phyloP scores from a whole-genome alignment of 257 asterid genomes.

The Salvia miltiorrhiza region DNA sequence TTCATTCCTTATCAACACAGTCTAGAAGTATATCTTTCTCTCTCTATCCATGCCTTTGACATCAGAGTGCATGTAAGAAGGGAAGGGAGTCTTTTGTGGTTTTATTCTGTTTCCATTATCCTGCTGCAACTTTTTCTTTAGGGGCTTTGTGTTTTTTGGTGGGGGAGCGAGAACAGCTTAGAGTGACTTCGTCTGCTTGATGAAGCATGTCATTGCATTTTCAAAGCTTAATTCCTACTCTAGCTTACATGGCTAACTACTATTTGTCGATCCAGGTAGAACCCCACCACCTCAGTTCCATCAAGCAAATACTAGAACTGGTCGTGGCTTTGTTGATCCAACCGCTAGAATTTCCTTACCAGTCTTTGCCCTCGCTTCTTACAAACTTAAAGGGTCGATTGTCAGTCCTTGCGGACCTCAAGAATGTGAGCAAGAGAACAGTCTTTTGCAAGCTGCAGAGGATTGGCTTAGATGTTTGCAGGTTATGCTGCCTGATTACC shows the following conservation, averaged over 20 bases:
- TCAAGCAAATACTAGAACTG: constrained; percentile 36
- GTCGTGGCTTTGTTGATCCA: constrained; percentile 34
- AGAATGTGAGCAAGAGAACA: constrained; percentile 64
- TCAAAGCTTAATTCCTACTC: neutral
- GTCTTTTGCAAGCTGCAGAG: constrained; percentile 57
- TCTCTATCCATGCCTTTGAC: neutral
- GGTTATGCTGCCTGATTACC: constrained; percentile 62
- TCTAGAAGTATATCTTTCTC: constrained; percentile 40
- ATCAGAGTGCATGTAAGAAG: neutral
- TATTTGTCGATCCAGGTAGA: constrained; percentile 29
- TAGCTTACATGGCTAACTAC: constrained; percentile 3
- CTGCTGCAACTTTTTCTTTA: neutral
- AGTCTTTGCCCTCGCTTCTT: constrained; percentile 72
- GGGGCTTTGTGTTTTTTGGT: neutral
- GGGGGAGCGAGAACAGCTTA: neutral
- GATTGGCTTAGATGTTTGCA: constrained; percentile 55
- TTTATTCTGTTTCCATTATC: neutral
- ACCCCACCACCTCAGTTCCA: constrained; percentile 32
- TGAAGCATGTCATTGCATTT: neutral
- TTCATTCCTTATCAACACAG: constrained; percentile 62
- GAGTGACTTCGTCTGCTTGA: neutral
- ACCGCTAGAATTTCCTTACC: constrained; percentile 58
- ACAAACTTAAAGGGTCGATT: constrained; percentile 61
- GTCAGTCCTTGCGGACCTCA: constrained; percentile 52
- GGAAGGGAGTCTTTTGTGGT: neutral